Base-by-base conservation (phyloP, 2,329 filamentous ascomycete species). In the Lecanicillium sp. region DNA sequence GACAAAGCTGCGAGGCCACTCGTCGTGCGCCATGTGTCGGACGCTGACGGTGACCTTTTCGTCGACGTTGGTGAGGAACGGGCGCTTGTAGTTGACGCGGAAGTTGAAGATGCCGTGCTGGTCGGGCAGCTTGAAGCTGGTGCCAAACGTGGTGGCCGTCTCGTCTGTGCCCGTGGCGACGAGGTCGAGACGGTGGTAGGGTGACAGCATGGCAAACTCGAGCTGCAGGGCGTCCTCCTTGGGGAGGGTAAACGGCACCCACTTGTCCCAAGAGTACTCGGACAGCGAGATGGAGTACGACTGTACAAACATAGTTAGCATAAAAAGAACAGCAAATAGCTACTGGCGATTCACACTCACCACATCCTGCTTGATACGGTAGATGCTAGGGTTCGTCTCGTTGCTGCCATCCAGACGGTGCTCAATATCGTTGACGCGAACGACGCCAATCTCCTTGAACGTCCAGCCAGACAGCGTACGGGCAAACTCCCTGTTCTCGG, bases 31-130 rank as follows among this genome's bases (percentile, higher is more conserved):
- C 65, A 95, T 92, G 69, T 98, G 92, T 33, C 92, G 79, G 22
- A 98, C 87, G 1, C 89, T 94, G 38, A 97, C 89, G 17, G 90
- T 92, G 51, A 81, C 77, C 78, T 97, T 97, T 70, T 96, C 88
- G 58, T 96, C 89, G 38, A 98, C 60, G 59, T 81, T 84, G 54
- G 80, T 92, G 50, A 94, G 66, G 71, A 96, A 94, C 2, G 90
- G 88, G 6, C 92, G 81, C 72, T 94, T 94, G 74, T 97, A 96
- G 73, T 96, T 94, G 62, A 97, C 75, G 58, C 82, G 79, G 75
- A 98, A 97, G 68, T 94, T 94, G 75, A 97, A 98, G 65, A 98
- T 96, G 58, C 92, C 92, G 68, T 98, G 92, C 65, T 98, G 92
- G 60, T 98, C 92, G 4, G 92, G 92, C 4, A 90, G 75, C 47